Evolutionary conservation across 371 early-diverging fungal species (phyloP).

Genomic region (Encephalitozoon romaleae): DNA sequence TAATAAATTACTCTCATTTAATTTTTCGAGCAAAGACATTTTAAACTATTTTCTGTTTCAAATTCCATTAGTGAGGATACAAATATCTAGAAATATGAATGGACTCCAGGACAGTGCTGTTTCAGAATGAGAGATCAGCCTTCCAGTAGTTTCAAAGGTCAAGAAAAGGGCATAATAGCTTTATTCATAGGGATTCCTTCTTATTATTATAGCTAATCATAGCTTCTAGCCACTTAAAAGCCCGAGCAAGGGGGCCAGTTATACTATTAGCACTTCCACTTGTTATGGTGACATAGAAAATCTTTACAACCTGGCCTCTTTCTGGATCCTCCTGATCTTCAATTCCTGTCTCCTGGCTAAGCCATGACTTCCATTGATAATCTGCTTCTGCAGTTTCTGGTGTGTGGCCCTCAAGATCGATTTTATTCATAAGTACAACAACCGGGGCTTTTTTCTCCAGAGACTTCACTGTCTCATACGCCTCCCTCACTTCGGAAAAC

Average conservation of each 20-base stretch:
- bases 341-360: slow-evolving; percentile 48
- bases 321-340: slow-evolving; percentile 36
- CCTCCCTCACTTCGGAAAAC: slow-evolving; percentile 55
- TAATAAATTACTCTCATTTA: not conserved
- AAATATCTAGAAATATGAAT: not conserved
- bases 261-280: slow-evolving; percentile 19
- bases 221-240: slow-evolving; percentile 35
- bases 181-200: slow-evolving; percentile 1
- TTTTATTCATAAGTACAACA: slow-evolving; percentile 62
- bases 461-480: slow-evolving; percentile 48
- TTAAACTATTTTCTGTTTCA: not conserved
- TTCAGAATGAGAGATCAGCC: not conserved
- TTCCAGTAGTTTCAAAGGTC: no score
- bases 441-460: slow-evolving; percentile 56
- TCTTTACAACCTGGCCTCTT: slow-evolving; percentile 47
- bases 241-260: slow-evolving; percentile 28
- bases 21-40: not conserved
- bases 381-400: slow-evolving; percentile 36
- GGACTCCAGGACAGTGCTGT: not conserved
- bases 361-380: slow-evolving; percentile 32
- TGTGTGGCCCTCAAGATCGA: slow-evolving; percentile 51
- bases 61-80: not conserved
- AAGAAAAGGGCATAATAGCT: not conserved
- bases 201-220: slow-evolving; percentile 31
- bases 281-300: slow-evolving; percentile 54